Evolutionary conservation across 139 green algal species (phyloP).

Genomic region (Zygnema circumcarinatum): DNA sequence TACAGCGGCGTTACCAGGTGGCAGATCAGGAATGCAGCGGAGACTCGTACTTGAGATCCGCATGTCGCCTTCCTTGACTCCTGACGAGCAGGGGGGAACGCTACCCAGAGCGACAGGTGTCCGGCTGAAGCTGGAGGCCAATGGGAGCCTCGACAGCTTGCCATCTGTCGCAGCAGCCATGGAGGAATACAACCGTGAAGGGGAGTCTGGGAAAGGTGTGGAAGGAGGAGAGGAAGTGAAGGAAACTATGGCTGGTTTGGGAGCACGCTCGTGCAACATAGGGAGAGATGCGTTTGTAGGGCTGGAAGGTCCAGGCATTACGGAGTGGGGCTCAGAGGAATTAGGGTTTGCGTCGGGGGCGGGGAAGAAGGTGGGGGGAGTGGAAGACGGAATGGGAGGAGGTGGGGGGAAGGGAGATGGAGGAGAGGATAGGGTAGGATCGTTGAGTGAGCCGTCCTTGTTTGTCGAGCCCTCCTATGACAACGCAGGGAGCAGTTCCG

Average conservation of each 20-base stretch:
- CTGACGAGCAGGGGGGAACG: neutral
- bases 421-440: constrained; percentile 5
- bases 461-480: neutral
- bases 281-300: neutral
- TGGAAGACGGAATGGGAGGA: neutral
- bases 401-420: neutral
- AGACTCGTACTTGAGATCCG: neutral
- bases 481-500: neutral
- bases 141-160: neutral
- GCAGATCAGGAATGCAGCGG: neutral
- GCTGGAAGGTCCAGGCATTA: neutral
- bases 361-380: neutral
- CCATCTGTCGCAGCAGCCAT: too few relatives aligned
- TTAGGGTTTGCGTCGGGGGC: neutral
- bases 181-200: too few relatives aligned
- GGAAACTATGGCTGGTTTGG: too few relatives aligned
- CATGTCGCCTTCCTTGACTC: neutral
- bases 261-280: neutral
- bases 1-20: neutral
- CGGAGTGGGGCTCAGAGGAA: neutral
- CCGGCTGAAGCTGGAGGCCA: constrained; percentile 3
- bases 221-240: neutral
- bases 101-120: neutral
- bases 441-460: neutral
- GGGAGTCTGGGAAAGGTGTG: neutral